phyloP scores from a whole-genome alignment of 2,329 filamentous ascomycete genomes.

The Aureobasidium lini region DNA sequence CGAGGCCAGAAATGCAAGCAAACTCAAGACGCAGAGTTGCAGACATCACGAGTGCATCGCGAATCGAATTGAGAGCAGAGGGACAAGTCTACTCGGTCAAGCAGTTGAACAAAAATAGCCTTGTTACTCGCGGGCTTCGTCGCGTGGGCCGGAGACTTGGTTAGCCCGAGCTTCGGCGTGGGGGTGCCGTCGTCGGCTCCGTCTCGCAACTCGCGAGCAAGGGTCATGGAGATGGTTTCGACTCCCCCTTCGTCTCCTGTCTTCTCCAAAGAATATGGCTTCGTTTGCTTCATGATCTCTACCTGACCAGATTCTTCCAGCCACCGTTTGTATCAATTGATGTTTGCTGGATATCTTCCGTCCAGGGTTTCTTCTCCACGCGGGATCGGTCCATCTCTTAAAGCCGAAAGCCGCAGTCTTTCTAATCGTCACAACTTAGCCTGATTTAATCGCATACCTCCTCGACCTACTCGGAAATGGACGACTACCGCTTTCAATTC shows the following conservation, averaged over 20 bases:
- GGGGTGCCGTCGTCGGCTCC: no score
- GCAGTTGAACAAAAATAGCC: no score
- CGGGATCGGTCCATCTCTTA: neutral
- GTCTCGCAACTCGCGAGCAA: no score
- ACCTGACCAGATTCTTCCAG: neutral
- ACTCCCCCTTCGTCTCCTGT: neutral
- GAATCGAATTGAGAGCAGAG: neutral
- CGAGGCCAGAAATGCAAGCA: neutral
- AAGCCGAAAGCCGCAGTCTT: neutral
- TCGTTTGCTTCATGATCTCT: neutral
- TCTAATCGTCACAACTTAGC: constrained; percentile 10
- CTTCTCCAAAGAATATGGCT: neutral
- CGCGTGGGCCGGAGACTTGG: no score
- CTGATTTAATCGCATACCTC: neutral
- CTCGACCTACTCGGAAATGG: neutral
- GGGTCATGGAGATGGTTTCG: neutral
- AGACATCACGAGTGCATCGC: neutral
- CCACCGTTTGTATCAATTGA: neutral
- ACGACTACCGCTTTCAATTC: constrained; percentile 10
- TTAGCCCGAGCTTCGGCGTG: no score
- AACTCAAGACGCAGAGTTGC: no score
- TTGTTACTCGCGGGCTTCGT: no score
- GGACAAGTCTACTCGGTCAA: no score
- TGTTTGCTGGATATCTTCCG: neutral
- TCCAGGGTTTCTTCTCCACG: neutral